phyloP scores from a whole-genome alignment of 306 rosid genomes.

The Carpinus fangiana region DNA sequence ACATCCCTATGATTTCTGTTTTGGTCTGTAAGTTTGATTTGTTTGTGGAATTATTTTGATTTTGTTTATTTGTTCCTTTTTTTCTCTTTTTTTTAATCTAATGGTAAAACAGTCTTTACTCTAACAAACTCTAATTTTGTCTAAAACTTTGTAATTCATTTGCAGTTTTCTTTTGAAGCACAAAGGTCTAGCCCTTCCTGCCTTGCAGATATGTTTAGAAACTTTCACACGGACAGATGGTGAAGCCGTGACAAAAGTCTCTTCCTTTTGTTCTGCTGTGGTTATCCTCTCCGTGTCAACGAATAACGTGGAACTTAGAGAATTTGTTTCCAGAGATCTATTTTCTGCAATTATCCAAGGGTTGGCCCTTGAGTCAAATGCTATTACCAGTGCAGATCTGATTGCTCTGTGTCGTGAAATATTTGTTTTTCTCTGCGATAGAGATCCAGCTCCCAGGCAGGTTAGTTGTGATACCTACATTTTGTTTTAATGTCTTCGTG shows the following conservation, averaged over 20 bases:
- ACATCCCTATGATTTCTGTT: conserved; percentile 9
- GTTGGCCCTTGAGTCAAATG: conserved; percentile 89
- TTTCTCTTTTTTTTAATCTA: not conserved
- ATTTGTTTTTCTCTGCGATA: conserved; percentile 71
- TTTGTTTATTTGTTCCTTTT: not conserved
- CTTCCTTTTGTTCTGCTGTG: conserved; percentile 66
- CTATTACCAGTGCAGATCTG: conserved; percentile 84
- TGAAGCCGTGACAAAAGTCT: conserved; percentile 77
- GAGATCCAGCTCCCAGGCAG: conserved; percentile 93
- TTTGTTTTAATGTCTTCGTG: conserved; percentile 9
- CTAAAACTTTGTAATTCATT: conserved; percentile 10
- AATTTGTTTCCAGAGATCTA: conserved; percentile 81
- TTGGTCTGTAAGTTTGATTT: not conserved
- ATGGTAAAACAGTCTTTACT: not conserved
- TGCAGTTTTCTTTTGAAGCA: conserved; percentile 85
- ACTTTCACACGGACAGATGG: conserved; percentile 89
- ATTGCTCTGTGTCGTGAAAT: conserved; percentile 90
- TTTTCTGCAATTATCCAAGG: conserved; percentile 83
- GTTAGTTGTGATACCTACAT: conserved; percentile 42
- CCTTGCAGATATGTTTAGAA: conserved; percentile 66
- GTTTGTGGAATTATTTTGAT: not conserved
- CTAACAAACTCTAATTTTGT: conserved; percentile 4
- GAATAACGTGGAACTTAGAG: conserved; percentile 59
- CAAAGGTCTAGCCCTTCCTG: conserved; percentile 72
- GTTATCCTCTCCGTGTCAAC: conserved; percentile 62